Evolutionary conservation across 768 basidiomycete species (phyloP).

Genomic region (Cyclocybe cylindracea): DNA sequence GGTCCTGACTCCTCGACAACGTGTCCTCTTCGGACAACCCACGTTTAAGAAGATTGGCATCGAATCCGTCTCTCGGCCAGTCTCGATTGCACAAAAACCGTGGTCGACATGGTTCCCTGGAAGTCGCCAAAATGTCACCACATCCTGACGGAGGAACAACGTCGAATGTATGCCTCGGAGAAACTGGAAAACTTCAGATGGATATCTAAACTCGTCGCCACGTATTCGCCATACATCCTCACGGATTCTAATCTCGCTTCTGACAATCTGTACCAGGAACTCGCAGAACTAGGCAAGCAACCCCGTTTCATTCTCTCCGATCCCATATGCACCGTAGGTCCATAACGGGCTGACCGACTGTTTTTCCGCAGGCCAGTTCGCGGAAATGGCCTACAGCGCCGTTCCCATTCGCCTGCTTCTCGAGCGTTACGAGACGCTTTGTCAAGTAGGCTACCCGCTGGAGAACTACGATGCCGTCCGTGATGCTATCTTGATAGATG

Average conservation of each 20-base stretch:
- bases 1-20: too few relatives aligned
- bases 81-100: too few relatives aligned
- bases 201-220: constrained; percentile 49
- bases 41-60: too few relatives aligned
- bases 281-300: constrained; percentile 45
- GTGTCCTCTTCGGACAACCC: too few relatives aligned
- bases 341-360: not conserved
- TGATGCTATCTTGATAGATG: constrained; percentile 33
- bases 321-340: not conserved
- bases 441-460: constrained; percentile 47
- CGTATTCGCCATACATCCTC: constrained; percentile 44
- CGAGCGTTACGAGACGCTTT: constrained; percentile 36
- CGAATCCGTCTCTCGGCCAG: too few relatives aligned
- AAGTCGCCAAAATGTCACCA: not conserved
- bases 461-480: constrained; percentile 45
- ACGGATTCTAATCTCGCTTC: constrained; percentile 40
- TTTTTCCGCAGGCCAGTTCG: constrained; percentile 47
- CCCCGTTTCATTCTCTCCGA: not conserved
- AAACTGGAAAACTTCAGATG: constrained; percentile 56
- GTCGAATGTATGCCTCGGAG: constrained; percentile 53
- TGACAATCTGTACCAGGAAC: constrained; percentile 33
- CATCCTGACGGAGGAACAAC: constrained; percentile 41
- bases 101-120: constrained; percentile 3
- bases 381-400: constrained; percentile 49
- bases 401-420: constrained; percentile 45